Percentiles rank a stretch among this genome's conserved stretches.
Conservation (phyloP, 306 rosid genomes). For the Rosa lucieae region DNA sequence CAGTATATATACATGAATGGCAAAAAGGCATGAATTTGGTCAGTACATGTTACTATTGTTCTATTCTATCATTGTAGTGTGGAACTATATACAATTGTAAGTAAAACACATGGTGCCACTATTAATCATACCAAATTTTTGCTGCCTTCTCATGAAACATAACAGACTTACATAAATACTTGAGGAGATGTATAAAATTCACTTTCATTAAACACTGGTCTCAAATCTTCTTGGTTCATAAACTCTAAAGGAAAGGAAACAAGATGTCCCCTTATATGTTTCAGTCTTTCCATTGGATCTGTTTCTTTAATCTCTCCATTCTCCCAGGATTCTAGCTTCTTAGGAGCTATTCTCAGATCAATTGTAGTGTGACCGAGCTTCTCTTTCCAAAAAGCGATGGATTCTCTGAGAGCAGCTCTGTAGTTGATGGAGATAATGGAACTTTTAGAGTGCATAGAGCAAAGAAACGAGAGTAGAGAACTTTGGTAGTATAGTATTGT, state of each 20-base stretch:
- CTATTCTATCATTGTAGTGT: neutral
- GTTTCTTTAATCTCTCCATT: slow-evolving; percentile 22
- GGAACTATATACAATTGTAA: slow-evolving; percentile 12
- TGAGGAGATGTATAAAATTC: slow-evolving; percentile 51
- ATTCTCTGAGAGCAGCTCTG: slow-evolving; percentile 43
- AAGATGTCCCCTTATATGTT: slow-evolving; percentile 40
- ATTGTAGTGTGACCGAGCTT: slow-evolving; percentile 41
- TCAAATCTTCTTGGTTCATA: slow-evolving; percentile 44
- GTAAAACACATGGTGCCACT: neutral
- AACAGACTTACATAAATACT: slow-evolving; percentile 33
- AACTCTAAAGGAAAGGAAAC: slow-evolving; percentile 48
- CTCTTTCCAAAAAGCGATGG: slow-evolving; percentile 37
- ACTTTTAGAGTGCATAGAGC: neutral
- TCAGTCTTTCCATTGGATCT: slow-evolving; percentile 41
- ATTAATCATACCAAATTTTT: neutral
- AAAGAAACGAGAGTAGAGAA: neutral
- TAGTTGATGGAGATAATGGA: neutral
- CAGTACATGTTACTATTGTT: neutral
- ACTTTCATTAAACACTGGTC: slow-evolving; percentile 48
- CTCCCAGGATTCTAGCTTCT: slow-evolving; percentile 28
- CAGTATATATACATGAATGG: slow-evolving; percentile 3
- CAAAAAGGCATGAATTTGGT: neutral
- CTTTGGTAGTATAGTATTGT: neutral
- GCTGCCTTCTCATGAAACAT: neutral
- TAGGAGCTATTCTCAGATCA: slow-evolving; percentile 45